A percentile compares a stretch with the other conserved stretches of the same genome.
Evolutionary conservation across 129 eudicot species (phyloP).

Genomic region (Ambrosia trifida): DNA sequence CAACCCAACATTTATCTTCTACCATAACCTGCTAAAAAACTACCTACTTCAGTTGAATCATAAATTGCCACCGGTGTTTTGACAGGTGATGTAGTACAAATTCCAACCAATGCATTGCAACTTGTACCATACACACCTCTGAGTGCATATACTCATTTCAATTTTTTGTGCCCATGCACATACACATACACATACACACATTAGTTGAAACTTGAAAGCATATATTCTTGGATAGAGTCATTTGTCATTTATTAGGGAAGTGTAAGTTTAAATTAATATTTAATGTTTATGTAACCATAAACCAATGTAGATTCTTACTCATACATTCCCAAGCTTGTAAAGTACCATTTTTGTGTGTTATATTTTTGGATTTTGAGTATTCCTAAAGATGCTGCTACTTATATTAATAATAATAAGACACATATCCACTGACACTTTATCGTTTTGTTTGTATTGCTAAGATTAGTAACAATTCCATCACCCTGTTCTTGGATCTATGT

Average conservation of each 20-base stretch:
- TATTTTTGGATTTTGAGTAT: slow-evolving; percentile 33
- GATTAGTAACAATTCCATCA: slow-evolving; percentile 19
- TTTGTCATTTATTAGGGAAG: slow-evolving; percentile 19
- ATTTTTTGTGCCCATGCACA: slow-evolving; percentile 9
- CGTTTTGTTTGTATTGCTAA: slow-evolving; percentile 32
- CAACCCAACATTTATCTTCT: neutral
- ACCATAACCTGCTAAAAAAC: neutral
- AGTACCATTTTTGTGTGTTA: slow-evolving; percentile 27
- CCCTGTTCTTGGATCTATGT: slow-evolving; percentile 22
- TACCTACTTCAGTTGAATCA: neutral
- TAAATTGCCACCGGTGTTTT: slow-evolving; percentile 1
- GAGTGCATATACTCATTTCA: neutral
- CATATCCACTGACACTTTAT: slow-evolving; percentile 31
- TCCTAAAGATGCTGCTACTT: slow-evolving; percentile 34
- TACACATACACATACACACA: neutral
- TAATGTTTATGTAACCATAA: slow-evolving; percentile 23
- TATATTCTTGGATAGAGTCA: slow-evolving; percentile 22
- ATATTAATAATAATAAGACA: slow-evolving; percentile 25
- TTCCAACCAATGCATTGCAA: neutral
- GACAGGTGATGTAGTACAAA: neutral
- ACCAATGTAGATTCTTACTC: slow-evolving; percentile 39
- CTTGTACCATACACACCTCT: slow-evolving; percentile 8
- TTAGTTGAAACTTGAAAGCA: slow-evolving; percentile 1
- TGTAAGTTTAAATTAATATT: neutral
- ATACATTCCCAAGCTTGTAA: slow-evolving; percentile 24